These are phyloP conservation scores for Pelargonium fulgidum DNA, from an alignment of 441 rosid genomes.

Conservation along the genomic window DNA sequence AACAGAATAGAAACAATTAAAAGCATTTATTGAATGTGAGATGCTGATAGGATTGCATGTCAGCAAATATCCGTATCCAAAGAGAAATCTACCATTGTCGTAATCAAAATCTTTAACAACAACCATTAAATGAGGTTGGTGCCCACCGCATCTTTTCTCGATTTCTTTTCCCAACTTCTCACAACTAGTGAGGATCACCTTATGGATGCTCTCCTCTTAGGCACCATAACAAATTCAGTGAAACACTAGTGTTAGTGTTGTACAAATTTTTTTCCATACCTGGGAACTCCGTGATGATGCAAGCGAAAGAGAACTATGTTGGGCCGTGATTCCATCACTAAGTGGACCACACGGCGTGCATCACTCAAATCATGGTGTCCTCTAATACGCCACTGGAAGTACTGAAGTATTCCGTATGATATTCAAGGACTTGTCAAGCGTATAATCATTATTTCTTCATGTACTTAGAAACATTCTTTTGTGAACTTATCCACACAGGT, in stretches of 20 bases:
- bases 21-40: slow-evolving; percentile 32
- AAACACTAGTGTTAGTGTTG: slow-evolving; percentile 28
- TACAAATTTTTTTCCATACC: slow-evolving; percentile 28
- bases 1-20: slow-evolving; percentile 26
- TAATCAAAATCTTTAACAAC: slow-evolving; percentile 28
- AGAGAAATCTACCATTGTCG: slow-evolving; percentile 26
- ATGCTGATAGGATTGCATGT: slow-evolving; percentile 29
- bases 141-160: slow-evolving; percentile 38
- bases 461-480: slow-evolving; percentile 24
- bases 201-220: slow-evolving; percentile 20
- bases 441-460: slow-evolving; percentile 16
- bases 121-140: slow-evolving; percentile 27
- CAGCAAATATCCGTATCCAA: slow-evolving; percentile 28
- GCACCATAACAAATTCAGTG: slow-evolving; percentile 16
- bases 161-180: neutral
- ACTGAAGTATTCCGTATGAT: slow-evolving; percentile 26
- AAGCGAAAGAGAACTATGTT: slow-evolving; percentile 29
- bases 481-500: slow-evolving; percentile 10
- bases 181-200: slow-evolving; percentile 25
- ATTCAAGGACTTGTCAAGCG: slow-evolving; percentile 30
- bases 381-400: slow-evolving; percentile 29
- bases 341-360: slow-evolving; percentile 35
- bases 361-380: slow-evolving; percentile 34
- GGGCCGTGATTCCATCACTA: slow-evolving; percentile 30
- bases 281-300: slow-evolving; percentile 34